These are phyloP conservation scores for Suillus occidentalis DNA, from an alignment of 768 basidiomycete species.

Conservation along the genomic window DNA sequence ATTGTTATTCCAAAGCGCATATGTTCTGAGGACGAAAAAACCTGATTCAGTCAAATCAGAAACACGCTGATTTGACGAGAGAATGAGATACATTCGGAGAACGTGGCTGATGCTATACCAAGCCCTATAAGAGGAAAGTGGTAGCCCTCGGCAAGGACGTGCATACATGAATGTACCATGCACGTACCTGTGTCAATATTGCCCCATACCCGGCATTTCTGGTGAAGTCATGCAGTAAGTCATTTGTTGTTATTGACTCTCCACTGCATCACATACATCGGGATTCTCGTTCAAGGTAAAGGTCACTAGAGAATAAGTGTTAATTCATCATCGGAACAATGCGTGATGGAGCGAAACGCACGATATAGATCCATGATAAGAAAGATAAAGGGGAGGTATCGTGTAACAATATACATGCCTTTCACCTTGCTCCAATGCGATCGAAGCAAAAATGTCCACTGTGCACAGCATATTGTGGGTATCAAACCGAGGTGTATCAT, in stretches of 20 bases:
- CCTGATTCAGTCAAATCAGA: not conserved
- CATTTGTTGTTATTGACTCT: too few relatives aligned
- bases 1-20: not conserved
- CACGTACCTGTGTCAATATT: not conserved
- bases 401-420: too few relatives aligned
- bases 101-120: not conserved
- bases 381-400: too few relatives aligned
- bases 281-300: too few relatives aligned
- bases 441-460: too few relatives aligned
- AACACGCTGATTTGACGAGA: not conserved
- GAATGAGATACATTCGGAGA: not conserved
- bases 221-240: not conserved
- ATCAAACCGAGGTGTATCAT: too few relatives aligned
- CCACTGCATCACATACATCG: not conserved
- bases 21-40: not conserved
- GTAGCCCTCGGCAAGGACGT: not conserved
- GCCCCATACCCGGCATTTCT: not conserved
- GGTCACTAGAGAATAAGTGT: not conserved
- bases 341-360: too few relatives aligned
- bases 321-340: too few relatives aligned
- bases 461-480: too few relatives aligned
- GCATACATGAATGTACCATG: not conserved
- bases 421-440: too few relatives aligned
- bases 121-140: not conserved
- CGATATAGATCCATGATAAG: too few relatives aligned